Conservation (phyloP, 2,329 filamentous ascomycete species). For the Clarireedia homoeocarpa region DNA sequence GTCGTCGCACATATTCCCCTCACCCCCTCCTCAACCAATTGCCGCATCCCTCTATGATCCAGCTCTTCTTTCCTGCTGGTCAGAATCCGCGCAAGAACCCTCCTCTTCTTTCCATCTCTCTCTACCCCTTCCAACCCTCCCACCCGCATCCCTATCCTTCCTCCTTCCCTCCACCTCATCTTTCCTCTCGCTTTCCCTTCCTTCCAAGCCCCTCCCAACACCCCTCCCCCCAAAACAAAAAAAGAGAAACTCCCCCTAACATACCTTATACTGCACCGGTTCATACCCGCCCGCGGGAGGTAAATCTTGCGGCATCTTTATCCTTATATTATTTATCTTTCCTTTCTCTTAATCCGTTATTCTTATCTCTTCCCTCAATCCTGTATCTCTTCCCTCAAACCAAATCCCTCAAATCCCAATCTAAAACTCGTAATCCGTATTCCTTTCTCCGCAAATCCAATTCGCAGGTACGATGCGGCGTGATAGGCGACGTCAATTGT, state of each 20-base stretch:
- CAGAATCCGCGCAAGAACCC: not conserved
- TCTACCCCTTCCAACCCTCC: not conserved
- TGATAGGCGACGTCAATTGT: no score
- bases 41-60: no score
- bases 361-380: not conserved
- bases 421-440: no score
- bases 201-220: not conserved
- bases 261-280: slow-evolving; percentile 93
- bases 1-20: no score
- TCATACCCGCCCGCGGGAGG: slow-evolving; percentile 91
- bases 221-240: not conserved
- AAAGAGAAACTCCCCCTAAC: slow-evolving; percentile 28
- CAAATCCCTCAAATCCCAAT: not conserved
- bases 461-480: slow-evolving; percentile 22
- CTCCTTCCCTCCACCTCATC: no score
- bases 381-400: not conserved
- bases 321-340: not conserved
- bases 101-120: not conserved
- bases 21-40: no score
- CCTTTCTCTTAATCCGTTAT: not conserved
- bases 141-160: not conserved
- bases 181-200: not conserved
- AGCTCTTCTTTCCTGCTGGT: no score
- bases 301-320: slow-evolving; percentile 92
- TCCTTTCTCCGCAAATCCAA: not conserved